Evolutionary conservation across 2,329 filamentous ascomycete species (phyloP).

Genomic region (Aaosphaeria pasadenensis): DNA sequence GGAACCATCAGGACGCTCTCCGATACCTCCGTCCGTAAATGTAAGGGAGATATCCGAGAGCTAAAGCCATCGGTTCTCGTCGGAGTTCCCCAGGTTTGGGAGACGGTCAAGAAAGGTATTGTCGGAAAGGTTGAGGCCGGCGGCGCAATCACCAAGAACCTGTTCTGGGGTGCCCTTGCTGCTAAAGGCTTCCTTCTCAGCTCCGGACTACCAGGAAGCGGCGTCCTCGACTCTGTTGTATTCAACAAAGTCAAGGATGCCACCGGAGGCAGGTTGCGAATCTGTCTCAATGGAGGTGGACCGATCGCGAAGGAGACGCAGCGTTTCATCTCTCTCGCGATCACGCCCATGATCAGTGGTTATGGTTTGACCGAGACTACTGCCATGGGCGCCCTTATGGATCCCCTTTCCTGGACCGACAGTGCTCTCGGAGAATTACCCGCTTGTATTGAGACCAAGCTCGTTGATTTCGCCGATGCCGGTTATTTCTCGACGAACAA

Average conservation of each 20-base stretch:
- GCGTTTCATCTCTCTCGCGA: constrained; percentile 84
- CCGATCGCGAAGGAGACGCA: constrained; percentile 85
- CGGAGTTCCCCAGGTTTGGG: constrained; percentile 95
- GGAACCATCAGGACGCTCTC: constrained; percentile 87
- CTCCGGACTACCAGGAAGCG: constrained; percentile 62
- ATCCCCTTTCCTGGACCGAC: constrained; percentile 80
- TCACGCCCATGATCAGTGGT: constrained; percentile 90
- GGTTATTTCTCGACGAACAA: constrained; percentile 73
- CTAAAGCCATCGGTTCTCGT: constrained; percentile 86
- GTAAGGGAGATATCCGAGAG: constrained; percentile 89
- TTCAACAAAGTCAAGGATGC: constrained; percentile 90
- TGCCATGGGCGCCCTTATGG: constrained; percentile 77
- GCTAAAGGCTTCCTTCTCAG: constrained; percentile 60
- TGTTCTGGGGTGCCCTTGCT: constrained; percentile 72
- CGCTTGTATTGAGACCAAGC: constrained; percentile 78
- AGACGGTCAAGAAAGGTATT: constrained; percentile 95
- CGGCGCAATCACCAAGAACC: constrained; percentile 65
- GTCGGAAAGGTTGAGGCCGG: constrained; percentile 72
- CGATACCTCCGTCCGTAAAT: constrained; percentile 82
- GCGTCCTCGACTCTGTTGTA: constrained; percentile 74
- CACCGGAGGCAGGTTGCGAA: constrained; percentile 82
- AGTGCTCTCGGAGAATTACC: constrained; percentile 75
- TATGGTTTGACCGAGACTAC: constrained; percentile 95
- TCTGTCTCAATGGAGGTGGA: constrained; percentile 92
- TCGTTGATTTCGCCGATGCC: constrained; percentile 87